Base-by-base conservation (phyloP, 2,329 filamentous ascomycete genomes). In the Alternaria gansuensis region DNA sequence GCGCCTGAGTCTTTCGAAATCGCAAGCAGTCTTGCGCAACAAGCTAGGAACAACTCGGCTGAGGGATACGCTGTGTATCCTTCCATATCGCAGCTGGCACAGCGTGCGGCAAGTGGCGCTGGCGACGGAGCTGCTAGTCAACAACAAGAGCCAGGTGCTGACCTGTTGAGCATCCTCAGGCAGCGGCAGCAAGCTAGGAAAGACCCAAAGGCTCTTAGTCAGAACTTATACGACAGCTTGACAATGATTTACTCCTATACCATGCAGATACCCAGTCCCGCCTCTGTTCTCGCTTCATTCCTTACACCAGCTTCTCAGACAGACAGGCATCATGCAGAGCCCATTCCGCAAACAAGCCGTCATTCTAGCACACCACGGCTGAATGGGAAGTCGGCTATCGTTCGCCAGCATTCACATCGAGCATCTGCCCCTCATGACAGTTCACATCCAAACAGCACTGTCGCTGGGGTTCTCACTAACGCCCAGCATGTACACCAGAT, bases 201-300 rank as follows among this genome's bases (percentile, higher is more conserved):
- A 65, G 87, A 89, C 65, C 81, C 82, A 1, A 86, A 86, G 67
- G 88, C 87, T 2, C 86, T 89, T 56, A 84, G 85, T 2, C 87
- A 89, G 64, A 84, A 83, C 59, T 71, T 87, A 1, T 85, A 84
- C 62, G 76, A 78, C 62, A 77, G 72, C 39, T 61, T 70, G 14
- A 63, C 70, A n/a, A 57, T 77, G 54, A 75, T 77, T 51, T 73
- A 68, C 57, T 72, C 70, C 4, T 77, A 71, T 58, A 75, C 72
- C 13, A 74, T 70, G 51, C 69, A 71, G 21, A 66, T 76, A 39
- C 69, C 74, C 24, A 71, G 39, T 51, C 54, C 74, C 26, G 21
- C 57, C 8, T 65, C 64, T 40, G 48, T 74, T n/a, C 64, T 74
- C 54, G 52, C 63, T 33, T 54, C 65, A n/a, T 61, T 75, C 5